Base-by-base conservation (phyloP, 225 moss, liverwort and hornwort species). In the Sphagnum tenellum region DNA sequence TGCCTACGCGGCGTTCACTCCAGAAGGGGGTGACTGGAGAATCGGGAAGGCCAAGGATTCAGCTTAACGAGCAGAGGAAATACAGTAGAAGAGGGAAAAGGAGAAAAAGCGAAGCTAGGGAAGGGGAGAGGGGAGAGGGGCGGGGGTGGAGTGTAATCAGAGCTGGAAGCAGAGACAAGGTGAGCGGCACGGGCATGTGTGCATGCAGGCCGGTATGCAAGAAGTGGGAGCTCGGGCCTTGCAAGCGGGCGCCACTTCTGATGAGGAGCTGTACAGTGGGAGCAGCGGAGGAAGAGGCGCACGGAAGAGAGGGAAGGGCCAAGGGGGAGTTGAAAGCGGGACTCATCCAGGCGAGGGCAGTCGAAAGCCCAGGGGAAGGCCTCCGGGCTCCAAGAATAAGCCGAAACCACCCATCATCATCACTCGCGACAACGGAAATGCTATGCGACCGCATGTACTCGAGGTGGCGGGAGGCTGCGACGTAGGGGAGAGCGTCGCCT, bases 301-400 rank as follows among this genome's bases (percentile, higher is more conserved):
- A 70, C 50, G 75, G 3, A 76, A 77, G 49, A 47, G 51, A 29
- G 29, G 29, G 29, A 29, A 29, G 29, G 29, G 29, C 29, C 29
- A 29, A 67, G 79, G 76, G 45, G 67, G 64, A 60, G 66, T 72
- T 70, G 79, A 69, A 45, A 79, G 73, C 66, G 29, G 29, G 29
- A 44, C 68, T 75, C 10, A 67, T 69, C 54, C 76, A 76, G 54
- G 73, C 72, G 66, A 74, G 76, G 68, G 79, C 76, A 78, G 82
- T 52, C 83, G 83, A 8, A 83, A 83, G 79, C 83, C 83, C 56
- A 76, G 83, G 71, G 83, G 83, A 60, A 83, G 83, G 79, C 83
- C 83, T 65, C 83, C 79, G 62, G 83, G 83, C 69, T 83, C 83
- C 67, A 83, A 83, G 9, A 83, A 83, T 48, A 83, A 83, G 64